Evolutionary conservation across 176 grass and related monocot genomes (phyloP).

Genomic region (Musa schizocarpa): DNA sequence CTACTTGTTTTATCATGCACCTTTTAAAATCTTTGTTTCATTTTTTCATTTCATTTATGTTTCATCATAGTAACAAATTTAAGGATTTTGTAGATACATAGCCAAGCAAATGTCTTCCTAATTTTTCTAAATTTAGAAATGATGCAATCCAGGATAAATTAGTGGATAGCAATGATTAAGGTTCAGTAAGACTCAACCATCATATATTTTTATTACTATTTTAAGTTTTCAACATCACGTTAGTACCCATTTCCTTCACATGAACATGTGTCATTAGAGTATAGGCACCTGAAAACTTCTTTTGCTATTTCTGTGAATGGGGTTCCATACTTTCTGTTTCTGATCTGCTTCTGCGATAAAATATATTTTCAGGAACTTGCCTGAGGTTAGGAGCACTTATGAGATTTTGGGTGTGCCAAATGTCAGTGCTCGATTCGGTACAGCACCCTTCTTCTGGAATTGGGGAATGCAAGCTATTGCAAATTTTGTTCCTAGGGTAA

Average conservation of each 20-base stretch:
- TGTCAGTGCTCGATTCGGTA: constrained; percentile 92
- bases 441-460: constrained; percentile 94
- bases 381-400: constrained; percentile 75
- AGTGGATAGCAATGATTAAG: neutral
- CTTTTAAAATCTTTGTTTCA: too few relatives aligned
- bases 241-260: neutral
- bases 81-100: too few relatives aligned
- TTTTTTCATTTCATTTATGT: too few relatives aligned
- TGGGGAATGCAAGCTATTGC: constrained; percentile 94
- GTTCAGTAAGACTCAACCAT: neutral
- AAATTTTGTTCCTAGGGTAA: constrained; percentile 68
- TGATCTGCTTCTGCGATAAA: neutral
- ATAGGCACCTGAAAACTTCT: neutral
- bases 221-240: neutral
- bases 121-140: too few relatives aligned
- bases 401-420: constrained; percentile 77
- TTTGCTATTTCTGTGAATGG: neutral
- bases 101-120: too few relatives aligned
- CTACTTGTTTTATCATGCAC: too few relatives aligned
- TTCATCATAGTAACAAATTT: too few relatives aligned
- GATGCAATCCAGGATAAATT: neutral
- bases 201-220: neutral
- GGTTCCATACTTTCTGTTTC: neutral
- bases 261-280: neutral
- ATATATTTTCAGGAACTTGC: constrained; percentile 66